Evolutionary conservation across 768 basidiomycete genomes (phyloP).

Genomic region (Rhizopogon vulgaris): DNA sequence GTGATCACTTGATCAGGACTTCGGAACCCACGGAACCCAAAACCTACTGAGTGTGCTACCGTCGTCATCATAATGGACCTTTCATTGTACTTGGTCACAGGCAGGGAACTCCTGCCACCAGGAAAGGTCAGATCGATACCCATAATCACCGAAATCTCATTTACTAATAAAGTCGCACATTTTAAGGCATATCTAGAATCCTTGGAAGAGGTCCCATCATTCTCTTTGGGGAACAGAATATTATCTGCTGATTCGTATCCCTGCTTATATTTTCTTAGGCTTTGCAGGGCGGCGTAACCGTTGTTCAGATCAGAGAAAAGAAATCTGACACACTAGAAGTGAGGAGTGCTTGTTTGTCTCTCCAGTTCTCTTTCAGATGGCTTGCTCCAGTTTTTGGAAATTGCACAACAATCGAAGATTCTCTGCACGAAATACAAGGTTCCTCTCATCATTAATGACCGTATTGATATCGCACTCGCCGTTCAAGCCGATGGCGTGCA

Average conservation of each 20-base stretch:
- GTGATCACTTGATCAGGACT: too few species aligned
- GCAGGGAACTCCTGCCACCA: constrained; percentile 66
- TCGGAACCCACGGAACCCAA: too few species aligned
- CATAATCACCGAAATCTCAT: background rate
- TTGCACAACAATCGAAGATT: constrained; percentile 62
- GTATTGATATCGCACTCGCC: constrained; percentile 82
- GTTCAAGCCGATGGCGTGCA: constrained; percentile 77
- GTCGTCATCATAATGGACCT: constrained; percentile 36
- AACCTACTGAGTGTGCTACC: background rate
- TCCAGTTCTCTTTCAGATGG: background rate
- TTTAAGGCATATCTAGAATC: constrained; percentile 60
- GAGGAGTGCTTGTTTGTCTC: constrained; percentile 15
- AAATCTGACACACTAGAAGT: constrained; percentile 74
- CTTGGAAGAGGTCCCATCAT: constrained; percentile 58
- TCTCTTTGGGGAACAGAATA: background rate
- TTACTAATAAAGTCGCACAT: constrained; percentile 5
- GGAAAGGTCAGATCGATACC: constrained; percentile 50
- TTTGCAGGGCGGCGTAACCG: constrained; percentile 78
- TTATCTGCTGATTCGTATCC: background rate
- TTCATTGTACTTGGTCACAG: constrained; percentile 85
- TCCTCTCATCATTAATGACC: constrained; percentile 83
- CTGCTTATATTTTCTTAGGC: constrained; percentile 41
- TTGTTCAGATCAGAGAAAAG: constrained; percentile 91
- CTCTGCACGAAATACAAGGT: constrained; percentile 74
- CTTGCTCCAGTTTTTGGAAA: constrained; percentile 58